phyloP scores from a whole-genome alignment of 345 rosid species.

The Euphorbia pulcherrima region DNA sequence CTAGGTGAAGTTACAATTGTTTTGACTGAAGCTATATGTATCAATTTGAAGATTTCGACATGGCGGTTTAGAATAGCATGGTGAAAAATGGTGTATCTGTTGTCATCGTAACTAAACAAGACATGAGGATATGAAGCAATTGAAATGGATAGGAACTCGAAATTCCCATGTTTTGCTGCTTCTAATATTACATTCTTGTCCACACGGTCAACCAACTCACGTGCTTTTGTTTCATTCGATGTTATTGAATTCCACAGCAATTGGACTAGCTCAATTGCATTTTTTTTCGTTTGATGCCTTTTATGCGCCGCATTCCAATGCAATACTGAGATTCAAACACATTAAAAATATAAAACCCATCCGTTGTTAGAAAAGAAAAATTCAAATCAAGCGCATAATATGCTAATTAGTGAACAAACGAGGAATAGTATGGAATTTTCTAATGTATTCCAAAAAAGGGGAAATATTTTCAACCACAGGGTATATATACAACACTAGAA shows the following conservation, averaged over 20 bases:
- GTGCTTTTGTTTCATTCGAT: not conserved
- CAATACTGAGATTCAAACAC: too few relatives aligned
- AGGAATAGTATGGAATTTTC: too few relatives aligned
- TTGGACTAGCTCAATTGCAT: not conserved
- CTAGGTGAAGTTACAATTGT: conserved; percentile 29
- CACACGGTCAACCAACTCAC: not conserved
- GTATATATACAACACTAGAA: too few relatives aligned
- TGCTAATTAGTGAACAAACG: too few relatives aligned
- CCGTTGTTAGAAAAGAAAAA: too few relatives aligned
- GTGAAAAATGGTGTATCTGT: not conserved
- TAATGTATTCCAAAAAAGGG: too few relatives aligned
- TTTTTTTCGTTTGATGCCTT: too few relatives aligned
- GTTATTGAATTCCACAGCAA: not conserved
- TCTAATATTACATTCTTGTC: conserved; percentile 9
- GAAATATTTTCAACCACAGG: too few relatives aligned
- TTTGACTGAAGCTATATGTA: conserved; percentile 29
- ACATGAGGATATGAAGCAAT: not conserved
- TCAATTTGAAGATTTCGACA: conserved; percentile 28
- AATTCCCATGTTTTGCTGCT: not conserved
- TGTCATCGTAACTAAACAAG: not conserved
- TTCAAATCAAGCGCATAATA: too few relatives aligned
- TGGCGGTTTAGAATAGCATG: conserved; percentile 6
- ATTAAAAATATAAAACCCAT: too few relatives aligned
- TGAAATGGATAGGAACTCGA: too few relatives aligned
- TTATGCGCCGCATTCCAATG: too few relatives aligned